Conservation (phyloP, 1,284 basidiomycete genomes). For the Bjerkandera adusta region DNA sequence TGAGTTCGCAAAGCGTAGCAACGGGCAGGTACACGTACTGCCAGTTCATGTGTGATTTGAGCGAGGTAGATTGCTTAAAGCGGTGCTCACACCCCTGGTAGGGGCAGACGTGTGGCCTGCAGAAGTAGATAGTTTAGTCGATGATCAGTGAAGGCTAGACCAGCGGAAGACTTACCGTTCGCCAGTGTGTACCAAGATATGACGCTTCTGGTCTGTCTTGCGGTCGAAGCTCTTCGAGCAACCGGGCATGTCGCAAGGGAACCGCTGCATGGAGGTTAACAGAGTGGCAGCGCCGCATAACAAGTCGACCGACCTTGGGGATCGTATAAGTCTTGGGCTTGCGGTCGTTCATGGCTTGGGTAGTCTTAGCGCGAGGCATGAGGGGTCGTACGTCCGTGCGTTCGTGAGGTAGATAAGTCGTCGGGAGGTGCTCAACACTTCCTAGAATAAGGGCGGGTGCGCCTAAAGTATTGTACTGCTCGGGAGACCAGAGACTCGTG, state of each 20-base stretch:
- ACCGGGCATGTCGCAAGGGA: no score
- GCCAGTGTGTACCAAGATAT: slow-evolving; percentile 42
- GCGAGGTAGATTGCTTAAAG: slow-evolving; percentile 55
- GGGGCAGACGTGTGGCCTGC: slow-evolving; percentile 10
- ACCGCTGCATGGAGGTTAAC: no score
- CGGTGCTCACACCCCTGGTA: slow-evolving; percentile 27
- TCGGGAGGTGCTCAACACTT: slow-evolving; percentile 15
- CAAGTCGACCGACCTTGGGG: no score
- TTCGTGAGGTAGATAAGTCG: slow-evolving; percentile 3
- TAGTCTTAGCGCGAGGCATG: no score
- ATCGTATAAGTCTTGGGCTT: no score
- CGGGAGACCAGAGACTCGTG: slow-evolving; percentile 16
- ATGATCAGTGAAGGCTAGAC: slow-evolving; percentile 1
- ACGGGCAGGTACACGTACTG: slow-evolving; percentile 42
- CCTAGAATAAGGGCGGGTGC: slow-evolving; percentile 8
- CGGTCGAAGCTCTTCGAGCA: slow-evolving; percentile 40
- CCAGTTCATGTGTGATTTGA: slow-evolving; percentile 56
- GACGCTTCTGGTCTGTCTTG: slow-evolving; percentile 52
- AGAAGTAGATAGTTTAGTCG: neutral
- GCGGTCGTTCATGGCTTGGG: no score
- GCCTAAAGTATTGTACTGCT: neutral
- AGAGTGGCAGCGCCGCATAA: no score
- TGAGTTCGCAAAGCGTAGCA: neutral
- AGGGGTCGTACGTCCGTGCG: no score
- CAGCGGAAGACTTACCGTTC: slow-evolving; percentile 35